A percentile compares a stretch with the other conserved stretches of the same genome.
Evolutionary conservation across 2,329 filamentous ascomycete genomes (phyloP).

Genomic region (Pezicula radicicola): DNA sequence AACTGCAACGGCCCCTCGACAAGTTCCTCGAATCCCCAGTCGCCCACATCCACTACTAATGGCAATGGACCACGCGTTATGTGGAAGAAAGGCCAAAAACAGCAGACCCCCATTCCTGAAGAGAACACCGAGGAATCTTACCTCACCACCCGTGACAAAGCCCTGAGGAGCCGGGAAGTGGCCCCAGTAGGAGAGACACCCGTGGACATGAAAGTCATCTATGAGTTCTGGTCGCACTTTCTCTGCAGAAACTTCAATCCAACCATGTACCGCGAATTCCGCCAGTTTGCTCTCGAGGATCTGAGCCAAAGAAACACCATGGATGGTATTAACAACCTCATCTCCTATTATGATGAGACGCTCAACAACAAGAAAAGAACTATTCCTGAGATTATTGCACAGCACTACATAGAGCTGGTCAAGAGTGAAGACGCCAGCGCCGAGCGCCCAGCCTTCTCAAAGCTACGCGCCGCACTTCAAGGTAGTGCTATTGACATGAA

Average conservation of each 20-base stretch:
- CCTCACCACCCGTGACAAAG: constrained; percentile 33
- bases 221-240: constrained; percentile 74
- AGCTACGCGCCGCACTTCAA: constrained; percentile 48
- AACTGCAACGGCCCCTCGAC: constrained; percentile 19
- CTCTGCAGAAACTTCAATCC: constrained; percentile 71
- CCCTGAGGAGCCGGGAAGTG: constrained; percentile 34
- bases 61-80: constrained; percentile 30
- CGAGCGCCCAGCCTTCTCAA: constrained; percentile 44
- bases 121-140: constrained; percentile 32
- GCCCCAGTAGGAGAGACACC: constrained; percentile 37
- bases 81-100: constrained; percentile 32
- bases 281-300: constrained; percentile 64
- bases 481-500: constrained; percentile 51
- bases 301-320: constrained; percentile 45
- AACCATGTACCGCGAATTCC: constrained; percentile 74
- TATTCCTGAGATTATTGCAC: constrained; percentile 50
- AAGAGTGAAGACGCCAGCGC: constrained; percentile 39
- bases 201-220: constrained; percentile 62
- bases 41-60: constrained; percentile 17
- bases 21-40: constrained; percentile 20
- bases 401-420: constrained; percentile 53
- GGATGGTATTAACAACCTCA: constrained; percentile 58
- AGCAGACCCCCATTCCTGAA: constrained; percentile 29
- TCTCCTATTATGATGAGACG: constrained; percentile 62
- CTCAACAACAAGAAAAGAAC: constrained; percentile 44